Base-by-base conservation (phyloP, 495 filamentous ascomycete genomes). In the Neurospora cerealis region DNA sequence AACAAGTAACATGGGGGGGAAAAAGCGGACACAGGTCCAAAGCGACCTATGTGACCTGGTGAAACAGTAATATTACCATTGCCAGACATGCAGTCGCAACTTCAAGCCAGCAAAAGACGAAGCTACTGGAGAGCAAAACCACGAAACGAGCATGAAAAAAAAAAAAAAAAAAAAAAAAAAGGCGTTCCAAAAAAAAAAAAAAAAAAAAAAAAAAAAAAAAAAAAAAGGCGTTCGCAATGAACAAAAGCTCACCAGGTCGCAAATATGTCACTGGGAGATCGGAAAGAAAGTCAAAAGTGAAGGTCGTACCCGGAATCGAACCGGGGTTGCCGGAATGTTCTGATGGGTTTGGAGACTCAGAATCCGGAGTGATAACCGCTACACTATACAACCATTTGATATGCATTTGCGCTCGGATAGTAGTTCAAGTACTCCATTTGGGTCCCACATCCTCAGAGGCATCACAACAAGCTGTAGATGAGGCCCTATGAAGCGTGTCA, bases 261-360 rank as follows among this genome's bases (percentile, higher is more conserved):
- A 24, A 48, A 48, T 4, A 24, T 24, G 13, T 15, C 24, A 28
- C 5, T 28, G 9, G 2, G 21, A 28, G 10, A 60, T 38, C 19
- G 3, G 11, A 60, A 60, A 54, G 28, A 32, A 32, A 60, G 2
- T 3, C 21, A 60, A 32, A 60, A 54, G 4, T 28, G 11, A 71
- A 79, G 78, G 78, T 78, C 78, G 75, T 79, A 78, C 78, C 78
- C 78, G 77, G 78, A 78, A 77, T 79, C 78, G 77, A 79, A 79
- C 77, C 77, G 77, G 78, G 78, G 78, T 79, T 74, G 32, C 78
- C 78, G 73, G 76, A 79, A 78, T 40, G 24, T 62, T 62, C 54
- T 62, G 54, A 62, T 24, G 10, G n/a, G 21, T n/a, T 48, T 21
- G 13, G 46, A 62, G 13, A 62, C 5, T 62, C 54, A 62, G 54